A percentile compares a stretch with the other conserved stretches of the same genome.
Conservation (phyloP, 129 eudicot species). For the Pseudognaphalium luteoalbum region DNA sequence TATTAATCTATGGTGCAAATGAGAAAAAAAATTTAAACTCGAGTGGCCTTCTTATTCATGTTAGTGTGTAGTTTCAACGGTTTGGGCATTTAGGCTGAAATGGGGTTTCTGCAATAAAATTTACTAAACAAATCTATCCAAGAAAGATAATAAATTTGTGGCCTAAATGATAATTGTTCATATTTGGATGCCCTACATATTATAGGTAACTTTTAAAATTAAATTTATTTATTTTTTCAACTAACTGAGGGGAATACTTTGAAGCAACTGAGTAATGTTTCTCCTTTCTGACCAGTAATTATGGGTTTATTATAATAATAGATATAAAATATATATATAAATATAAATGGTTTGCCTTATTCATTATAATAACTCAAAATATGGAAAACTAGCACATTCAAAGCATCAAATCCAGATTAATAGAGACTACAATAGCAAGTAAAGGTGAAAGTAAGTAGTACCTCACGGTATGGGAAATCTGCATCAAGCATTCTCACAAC, state of each 20-base stretch:
- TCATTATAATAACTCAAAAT: not conserved
- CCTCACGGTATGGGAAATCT: conserved; percentile 92
- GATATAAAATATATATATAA: too few relatives aligned
- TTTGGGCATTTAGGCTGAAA: not conserved
- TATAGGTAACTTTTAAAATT: too few relatives aligned
- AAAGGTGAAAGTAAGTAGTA: conserved; percentile 23
- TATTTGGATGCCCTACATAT: not conserved
- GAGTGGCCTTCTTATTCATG: not conserved
- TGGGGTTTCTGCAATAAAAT: not conserved
- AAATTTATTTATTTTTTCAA: not conserved
- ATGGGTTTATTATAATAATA: not conserved
- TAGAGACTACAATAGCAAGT: not conserved
- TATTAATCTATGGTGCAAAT: not conserved
- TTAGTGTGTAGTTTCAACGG: not conserved
- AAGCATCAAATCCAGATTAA: not conserved
- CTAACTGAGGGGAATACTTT: not conserved
- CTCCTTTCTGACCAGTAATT: not conserved
- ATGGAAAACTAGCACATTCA: not conserved
- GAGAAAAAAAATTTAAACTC: not conserved
- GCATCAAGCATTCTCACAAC: conserved; percentile 91
- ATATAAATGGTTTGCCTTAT: not conserved
- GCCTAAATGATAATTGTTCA: not conserved
- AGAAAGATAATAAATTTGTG: not conserved
- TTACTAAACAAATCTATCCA: not conserved
- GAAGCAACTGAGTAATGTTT: not conserved